A percentile compares a stretch with the other conserved stretches of the same genome.
These are phyloP conservation scores for Aureobasidium sp. DNA, from an alignment of 2,329 filamentous ascomycete species.

Conservation along the genomic window DNA sequence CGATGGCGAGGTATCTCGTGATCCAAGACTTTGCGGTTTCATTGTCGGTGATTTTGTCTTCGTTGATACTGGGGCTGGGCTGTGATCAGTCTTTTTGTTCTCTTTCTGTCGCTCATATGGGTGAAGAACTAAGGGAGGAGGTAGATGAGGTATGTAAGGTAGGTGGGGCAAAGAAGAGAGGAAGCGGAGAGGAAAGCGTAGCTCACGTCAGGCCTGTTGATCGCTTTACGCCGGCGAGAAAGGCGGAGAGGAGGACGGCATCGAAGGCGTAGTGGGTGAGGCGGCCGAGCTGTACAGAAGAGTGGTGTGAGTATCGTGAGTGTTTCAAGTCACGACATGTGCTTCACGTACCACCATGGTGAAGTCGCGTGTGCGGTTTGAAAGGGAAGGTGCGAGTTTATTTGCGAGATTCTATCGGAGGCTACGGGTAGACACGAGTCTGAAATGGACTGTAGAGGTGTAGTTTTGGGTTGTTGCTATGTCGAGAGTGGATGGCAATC, in stretches of 20 bases:
- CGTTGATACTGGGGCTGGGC: conserved; percentile 71
- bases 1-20: conserved; percentile 85
- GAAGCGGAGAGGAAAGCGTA: neutral
- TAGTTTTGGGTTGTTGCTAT: neutral
- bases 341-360: conserved; percentile 29
- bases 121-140: neutral
- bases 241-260: conserved; percentile 88
- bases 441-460: neutral
- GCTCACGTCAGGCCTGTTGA: conserved; percentile 97
- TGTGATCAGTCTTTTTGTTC: conserved; percentile 11
- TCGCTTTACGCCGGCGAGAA: conserved; percentile 93
- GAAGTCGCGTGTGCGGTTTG: neutral
- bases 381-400: neutral
- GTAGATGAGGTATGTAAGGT: neutral
- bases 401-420: neutral
- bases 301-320: neutral
- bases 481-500: neutral
- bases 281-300: conserved; percentile 72
- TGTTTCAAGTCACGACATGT: conserved; percentile 55
- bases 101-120: neutral
- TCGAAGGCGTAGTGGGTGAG: conserved; percentile 94
- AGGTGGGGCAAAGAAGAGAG: neutral
- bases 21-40: conserved; percentile 54
- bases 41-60: conserved; percentile 72
- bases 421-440: neutral